Base-by-base conservation (phyloP, 257 asterid genomes). In the Jasminum sambac region DNA sequence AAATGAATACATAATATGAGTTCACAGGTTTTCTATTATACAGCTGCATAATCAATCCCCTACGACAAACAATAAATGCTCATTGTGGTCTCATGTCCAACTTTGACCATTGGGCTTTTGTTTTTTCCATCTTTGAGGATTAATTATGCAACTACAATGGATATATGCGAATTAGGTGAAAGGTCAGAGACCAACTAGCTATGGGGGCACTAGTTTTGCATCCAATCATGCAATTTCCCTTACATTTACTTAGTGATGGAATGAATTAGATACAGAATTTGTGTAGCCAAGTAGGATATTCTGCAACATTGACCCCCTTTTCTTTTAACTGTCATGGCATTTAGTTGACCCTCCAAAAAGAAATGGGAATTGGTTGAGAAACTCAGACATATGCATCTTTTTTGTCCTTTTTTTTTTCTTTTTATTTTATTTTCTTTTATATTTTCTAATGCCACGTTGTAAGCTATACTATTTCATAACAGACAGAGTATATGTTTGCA, bases 81-180 rank as follows among this genome's bases (percentile, higher is more conserved):
- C 21, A 44, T 44, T 44, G n/a, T 44, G 21, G 55, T 19, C 55
- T 44, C 21, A 44, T 44, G 55, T 16, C 55, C 55, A 44, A 44
- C 55, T 44, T 44, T 44, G n/a, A 16, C 6, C 21, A 44, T 16
- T 44, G 13, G 16, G 55, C 19, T 44, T 44, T 44, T 44, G 55
- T 44, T n/a, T 23, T 25, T 50, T 50, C 24, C 25, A 11, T 50
- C 9, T 16, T 17, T 48, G 23, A 25, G 4, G 9, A 52, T 52
- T 52, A n/a, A 52, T 52, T 9, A 52, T n/a, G 58, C 58, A 48
- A 48, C 58, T 48, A 48, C 8, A 48, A 48, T 48, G 58, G 19
- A 9, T 6, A n/a, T n/a, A n/a, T n/a, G n/a, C n/a, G n/a, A n/a
- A n/a, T n/a, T n/a, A n/a, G n/a, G n/a, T n/a, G n/a, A 8, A 38